Evolutionary conservation across 2,329 filamentous ascomycete species (phyloP).

Genomic region (Periglandula ipomoeae): DNA sequence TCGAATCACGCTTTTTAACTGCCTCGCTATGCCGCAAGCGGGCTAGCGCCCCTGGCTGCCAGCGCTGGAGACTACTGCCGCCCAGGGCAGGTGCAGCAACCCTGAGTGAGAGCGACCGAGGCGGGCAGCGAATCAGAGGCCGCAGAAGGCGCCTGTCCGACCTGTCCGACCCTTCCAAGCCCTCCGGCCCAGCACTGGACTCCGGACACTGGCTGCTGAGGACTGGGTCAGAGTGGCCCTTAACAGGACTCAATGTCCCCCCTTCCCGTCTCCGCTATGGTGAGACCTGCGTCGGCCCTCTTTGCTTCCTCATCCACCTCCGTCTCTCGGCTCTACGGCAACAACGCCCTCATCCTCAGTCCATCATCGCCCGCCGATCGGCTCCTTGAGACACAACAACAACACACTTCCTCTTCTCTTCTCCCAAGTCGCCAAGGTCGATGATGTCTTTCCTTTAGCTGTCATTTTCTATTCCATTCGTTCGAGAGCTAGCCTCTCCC

Average conservation of each 20-base stretch:
- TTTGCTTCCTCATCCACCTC: conserved; percentile 6
- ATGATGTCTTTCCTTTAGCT: conserved; percentile 26
- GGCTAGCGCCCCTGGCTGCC: conserved; percentile 3
- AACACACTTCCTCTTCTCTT: conserved; percentile 10
- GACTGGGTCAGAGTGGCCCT: background rate
- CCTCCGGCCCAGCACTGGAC: too few species aligned
- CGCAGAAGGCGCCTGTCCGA: background rate
- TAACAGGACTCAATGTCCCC: too few species aligned
- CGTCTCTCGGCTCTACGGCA: conserved; percentile 1
- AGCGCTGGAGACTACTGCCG: background rate
- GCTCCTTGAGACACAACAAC: conserved; percentile 9
- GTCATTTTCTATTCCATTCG: conserved; percentile 7
- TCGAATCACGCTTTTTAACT: background rate
- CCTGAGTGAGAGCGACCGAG: background rate
- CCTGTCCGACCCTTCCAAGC: background rate
- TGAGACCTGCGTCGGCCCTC: conserved; percentile 12
- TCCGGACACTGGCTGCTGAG: too few species aligned
- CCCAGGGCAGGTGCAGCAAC: background rate
- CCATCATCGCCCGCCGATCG: conserved; percentile 3
- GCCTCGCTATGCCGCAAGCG: conserved; percentile 4
- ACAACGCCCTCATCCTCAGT: conserved; percentile 8
- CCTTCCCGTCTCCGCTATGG: conserved; percentile 9
- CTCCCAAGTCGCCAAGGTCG: conserved; percentile 14
- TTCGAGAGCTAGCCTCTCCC: conserved; percentile 15
- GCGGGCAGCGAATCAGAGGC: conserved; percentile 1